Evolutionary conservation across 805 yeast genomes (phyloP), one percentile per base, ranked within the genome.

Genomic region (Kodamaea nitidulidarum): DNA sequence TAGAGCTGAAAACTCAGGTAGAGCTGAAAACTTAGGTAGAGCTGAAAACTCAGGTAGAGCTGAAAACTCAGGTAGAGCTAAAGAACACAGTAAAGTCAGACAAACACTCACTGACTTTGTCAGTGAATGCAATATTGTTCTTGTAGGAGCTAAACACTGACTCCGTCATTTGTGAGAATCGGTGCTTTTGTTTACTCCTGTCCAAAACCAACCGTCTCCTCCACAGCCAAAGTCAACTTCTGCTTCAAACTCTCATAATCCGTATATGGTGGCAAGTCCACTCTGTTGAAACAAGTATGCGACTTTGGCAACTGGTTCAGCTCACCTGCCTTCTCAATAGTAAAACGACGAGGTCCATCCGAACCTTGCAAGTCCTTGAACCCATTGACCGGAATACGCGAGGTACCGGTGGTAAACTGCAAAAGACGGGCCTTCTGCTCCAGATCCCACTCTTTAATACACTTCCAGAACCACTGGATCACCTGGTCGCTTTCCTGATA

Each of bases 231-330:
- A 25, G 95, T 84, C 54, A 93, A 75, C 64, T 93, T 93, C 65
- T 88, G 93, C 56, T 80, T 87, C 73, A 93, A 67, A 38, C 85
- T 73, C 38, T 84, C 96, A 60, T 76, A 86, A 57, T 84, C 90
- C 43, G 74, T 75, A 64, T 93, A 93, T 41, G 95, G 95, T 29
- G 99, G 99, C 56, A 93, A 75, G 70, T 93, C 98, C 39, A 93
- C 97, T 70, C 99, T 85, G 70, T 93, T 93, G 78, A 93, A 93
- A 75, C 99, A 91, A 2, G 99, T 93, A 61, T 93, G 98, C 7
- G 96, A 87, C 65, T 93, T 93, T 32, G 99, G 99, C 55, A 93
- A 69, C 67, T 90, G 96, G 55, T 80, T 82, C 24, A 84, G 57
- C 61, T 91, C 98, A 42, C 98, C 98, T 7, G 98, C 98, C 63